A percentile compares a stretch with the other conserved stretches of the same genome.
Evolutionary conservation across 2,329 filamentous ascomycete genomes (phyloP).

Genomic region (Pezicula neosporulosa): DNA sequence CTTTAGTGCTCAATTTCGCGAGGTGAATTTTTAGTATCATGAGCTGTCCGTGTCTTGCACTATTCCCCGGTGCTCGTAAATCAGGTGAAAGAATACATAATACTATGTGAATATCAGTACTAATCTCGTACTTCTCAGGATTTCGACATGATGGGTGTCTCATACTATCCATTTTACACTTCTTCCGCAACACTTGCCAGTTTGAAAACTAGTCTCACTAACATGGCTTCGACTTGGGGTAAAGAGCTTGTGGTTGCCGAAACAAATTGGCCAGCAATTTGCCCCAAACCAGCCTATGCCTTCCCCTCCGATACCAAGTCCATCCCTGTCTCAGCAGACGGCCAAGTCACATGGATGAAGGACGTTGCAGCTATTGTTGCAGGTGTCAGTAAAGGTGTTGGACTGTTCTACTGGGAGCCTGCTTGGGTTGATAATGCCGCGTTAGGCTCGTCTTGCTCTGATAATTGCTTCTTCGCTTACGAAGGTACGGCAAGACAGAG

Average conservation of each 20-base stretch:
- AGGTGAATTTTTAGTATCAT: no score
- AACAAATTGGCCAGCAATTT: conserved; percentile 66
- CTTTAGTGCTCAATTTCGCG: no score
- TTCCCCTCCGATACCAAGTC: conserved; percentile 58
- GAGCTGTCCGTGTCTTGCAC: no score
- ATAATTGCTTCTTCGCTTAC: conserved; percentile 59
- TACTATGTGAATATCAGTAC: no score
- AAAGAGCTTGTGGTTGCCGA: conserved; percentile 70
- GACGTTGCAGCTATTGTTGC: conserved; percentile 54
- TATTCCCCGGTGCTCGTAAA: no score
- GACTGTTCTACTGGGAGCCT: conserved; percentile 73
- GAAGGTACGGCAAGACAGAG: conserved; percentile 53
- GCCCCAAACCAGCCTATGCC: conserved; percentile 51
- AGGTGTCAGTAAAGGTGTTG: conserved; percentile 49
- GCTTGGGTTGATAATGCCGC: conserved; percentile 65
- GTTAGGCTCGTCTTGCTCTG: conserved; percentile 61
- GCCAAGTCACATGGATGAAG: conserved; percentile 60
- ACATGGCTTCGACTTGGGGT: conserved; percentile 57
- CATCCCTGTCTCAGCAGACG: conserved; percentile 60
- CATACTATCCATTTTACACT: conserved; percentile 72
- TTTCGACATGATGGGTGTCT: conserved; percentile 70
- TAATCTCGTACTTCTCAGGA: conserved; percentile 31
- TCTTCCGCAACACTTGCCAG: conserved; percentile 52
- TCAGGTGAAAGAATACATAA: no score
- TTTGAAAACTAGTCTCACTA: conserved; percentile 51